Percentiles rank a stretch among this genome's conserved stretches.
Evolutionary conservation across 352 stramenopile genomes (phyloP).

Genomic region (Phytophthora citricola): DNA sequence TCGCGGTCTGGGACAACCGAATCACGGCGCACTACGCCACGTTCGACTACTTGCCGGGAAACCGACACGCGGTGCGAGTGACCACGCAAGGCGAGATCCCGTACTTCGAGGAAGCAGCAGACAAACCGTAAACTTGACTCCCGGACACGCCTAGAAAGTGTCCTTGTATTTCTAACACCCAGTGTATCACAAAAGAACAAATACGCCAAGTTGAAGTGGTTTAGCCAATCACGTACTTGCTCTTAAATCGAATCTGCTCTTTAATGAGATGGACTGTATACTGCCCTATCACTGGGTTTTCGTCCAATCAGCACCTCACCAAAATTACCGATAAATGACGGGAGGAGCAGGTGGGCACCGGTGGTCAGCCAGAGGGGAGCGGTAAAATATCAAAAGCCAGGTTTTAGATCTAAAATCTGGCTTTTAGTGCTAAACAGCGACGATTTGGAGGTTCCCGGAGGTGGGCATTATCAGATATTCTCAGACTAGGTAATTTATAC

Average conservation of each 20-base stretch:
- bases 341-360: too few species aligned
- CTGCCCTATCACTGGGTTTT: not conserved
- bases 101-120: conserved; percentile 3
- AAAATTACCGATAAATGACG: too few species aligned
- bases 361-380: too few species aligned
- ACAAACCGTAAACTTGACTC: conserved; percentile 2
- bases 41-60: conserved; percentile 27
- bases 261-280: not conserved
- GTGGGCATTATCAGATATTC: too few species aligned
- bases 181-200: too few species aligned
- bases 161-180: conserved; percentile 4
- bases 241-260: conserved; percentile 9
- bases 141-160: too few species aligned
- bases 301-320: too few species aligned
- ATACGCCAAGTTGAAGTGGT: conserved; percentile 15
- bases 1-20: conserved; percentile 25
- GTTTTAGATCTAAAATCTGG: too few species aligned
- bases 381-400: too few species aligned
- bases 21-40: conserved; percentile 24
- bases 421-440: too few species aligned
- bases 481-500: too few species aligned
- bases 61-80: conserved; percentile 25
- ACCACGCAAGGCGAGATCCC: conserved; percentile 27
- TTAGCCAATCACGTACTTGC: conserved; percentile 2
- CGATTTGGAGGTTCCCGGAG: too few species aligned